Percentiles rank a stretch among this genome's conserved stretches.
Evolutionary conservation across 148 eudicot species (phyloP).

Genomic region (Fagopyrum tataricum): DNA sequence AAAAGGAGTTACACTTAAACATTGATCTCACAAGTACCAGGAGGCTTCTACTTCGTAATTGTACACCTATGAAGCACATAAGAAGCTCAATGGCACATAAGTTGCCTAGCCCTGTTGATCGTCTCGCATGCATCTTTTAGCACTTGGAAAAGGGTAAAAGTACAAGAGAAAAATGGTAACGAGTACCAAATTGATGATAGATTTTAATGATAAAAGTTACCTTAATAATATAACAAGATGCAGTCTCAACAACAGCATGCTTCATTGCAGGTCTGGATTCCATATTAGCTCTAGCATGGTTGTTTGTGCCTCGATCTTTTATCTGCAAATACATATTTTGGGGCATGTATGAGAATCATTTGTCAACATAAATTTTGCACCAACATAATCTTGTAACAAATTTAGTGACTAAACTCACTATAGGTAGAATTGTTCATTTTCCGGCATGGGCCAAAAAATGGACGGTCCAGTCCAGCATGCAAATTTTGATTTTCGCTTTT

Average conservation of each 20-base stretch:
- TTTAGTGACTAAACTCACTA: background rate
- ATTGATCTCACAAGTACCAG: background rate
- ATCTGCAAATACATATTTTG: conserved; percentile 4
- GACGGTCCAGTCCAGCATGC: too few relatives aligned
- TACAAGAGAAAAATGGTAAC: background rate
- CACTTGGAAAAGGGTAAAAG: conserved; percentile 1
- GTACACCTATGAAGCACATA: background rate
- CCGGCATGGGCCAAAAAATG: too few relatives aligned
- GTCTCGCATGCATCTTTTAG: background rate
- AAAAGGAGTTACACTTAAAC: background rate
- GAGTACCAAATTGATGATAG: background rate
- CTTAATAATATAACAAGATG: conserved; percentile 3
- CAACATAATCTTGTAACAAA: background rate
- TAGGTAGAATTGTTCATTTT: too few relatives aligned
- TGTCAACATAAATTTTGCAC: background rate
- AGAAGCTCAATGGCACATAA: background rate
- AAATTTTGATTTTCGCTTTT: too few relatives aligned
- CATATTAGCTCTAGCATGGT: conserved; percentile 8
- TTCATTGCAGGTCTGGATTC: background rate
- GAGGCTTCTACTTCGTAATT: background rate
- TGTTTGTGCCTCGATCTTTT: conserved; percentile 1
- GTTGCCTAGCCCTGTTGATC: background rate
- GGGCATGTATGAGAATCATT: background rate
- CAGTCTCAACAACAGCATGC: conserved; percentile 2
- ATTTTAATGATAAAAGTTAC: background rate